Evolutionary conservation across 2,329 filamentous ascomycete species (phyloP).

Genomic region (Xylaria sp.): DNA sequence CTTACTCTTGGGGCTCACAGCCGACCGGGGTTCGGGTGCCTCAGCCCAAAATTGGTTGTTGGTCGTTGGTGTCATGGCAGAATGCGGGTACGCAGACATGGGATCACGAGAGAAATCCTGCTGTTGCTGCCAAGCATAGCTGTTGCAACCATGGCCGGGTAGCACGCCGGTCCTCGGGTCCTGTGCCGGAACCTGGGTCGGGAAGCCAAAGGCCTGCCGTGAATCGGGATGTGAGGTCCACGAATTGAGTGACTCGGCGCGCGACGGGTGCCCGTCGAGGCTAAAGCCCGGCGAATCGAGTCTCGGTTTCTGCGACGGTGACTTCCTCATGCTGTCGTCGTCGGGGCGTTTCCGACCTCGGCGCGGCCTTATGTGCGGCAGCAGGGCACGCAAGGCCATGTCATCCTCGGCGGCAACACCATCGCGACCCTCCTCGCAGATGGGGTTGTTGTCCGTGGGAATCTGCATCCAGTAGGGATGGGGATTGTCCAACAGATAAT

Average conservation of each 20-base stretch:
- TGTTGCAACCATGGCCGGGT: conserved; percentile 29
- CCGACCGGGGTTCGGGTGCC: conserved; percentile 61
- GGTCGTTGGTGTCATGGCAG: conserved; percentile 65
- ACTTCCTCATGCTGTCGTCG: conserved; percentile 48
- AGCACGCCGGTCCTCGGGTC: conserved; percentile 37
- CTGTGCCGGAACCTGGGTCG: conserved; percentile 33
- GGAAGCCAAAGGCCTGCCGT: conserved; percentile 35
- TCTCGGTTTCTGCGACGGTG: conserved; percentile 55
- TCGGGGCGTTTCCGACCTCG: conserved; percentile 59
- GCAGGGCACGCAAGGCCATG: conserved; percentile 74
- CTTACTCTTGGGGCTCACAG: conserved; percentile 56
- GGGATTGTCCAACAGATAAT: conserved; percentile 72
- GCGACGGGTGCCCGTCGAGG: conserved; percentile 35
- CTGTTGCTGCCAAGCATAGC: conserved; percentile 49
- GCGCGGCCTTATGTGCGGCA: conserved; percentile 67
- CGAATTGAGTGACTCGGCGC: conserved; percentile 49
- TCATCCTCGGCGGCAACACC: conserved; percentile 84
- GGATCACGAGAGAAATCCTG: conserved; percentile 54
- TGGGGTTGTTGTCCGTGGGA: conserved; percentile 58
- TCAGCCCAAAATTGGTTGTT: conserved; percentile 51
- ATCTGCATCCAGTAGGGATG: conserved; percentile 78
- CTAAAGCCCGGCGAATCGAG: conserved; percentile 43
- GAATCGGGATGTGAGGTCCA: conserved; percentile 45
- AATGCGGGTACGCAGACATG: conserved; percentile 67
- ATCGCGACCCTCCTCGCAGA: conserved; percentile 64